phyloP scores from a whole-genome alignment of 495 filamentous ascomycete species.

The Penicillium pancosmium region DNA sequence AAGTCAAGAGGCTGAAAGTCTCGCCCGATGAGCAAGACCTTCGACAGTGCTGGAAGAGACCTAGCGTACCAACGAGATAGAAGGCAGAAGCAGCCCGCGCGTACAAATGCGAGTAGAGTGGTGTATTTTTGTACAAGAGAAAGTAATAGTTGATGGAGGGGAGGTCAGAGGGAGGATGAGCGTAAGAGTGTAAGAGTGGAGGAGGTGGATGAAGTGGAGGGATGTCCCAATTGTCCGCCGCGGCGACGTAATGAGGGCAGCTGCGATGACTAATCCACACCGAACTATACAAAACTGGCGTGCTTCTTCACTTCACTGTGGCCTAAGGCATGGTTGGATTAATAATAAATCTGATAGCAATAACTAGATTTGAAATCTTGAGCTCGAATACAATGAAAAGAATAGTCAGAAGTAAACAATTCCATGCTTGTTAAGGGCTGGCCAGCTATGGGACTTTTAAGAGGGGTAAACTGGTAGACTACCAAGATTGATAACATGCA shows the following conservation, averaged over 20 bases:
- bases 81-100: constrained; percentile 12
- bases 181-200: background rate
- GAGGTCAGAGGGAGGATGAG: background rate
- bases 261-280: constrained; percentile 15
- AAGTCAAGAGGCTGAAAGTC: constrained; percentile 47
- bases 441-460: too few relatives aligned
- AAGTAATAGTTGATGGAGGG: constrained; percentile 3
- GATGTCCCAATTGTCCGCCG: constrained; percentile 16
- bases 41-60: constrained; percentile 35
- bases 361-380: too few relatives aligned
- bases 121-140: constrained; percentile 17
- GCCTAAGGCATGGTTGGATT: background rate
- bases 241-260: constrained; percentile 6
- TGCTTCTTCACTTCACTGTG: background rate
- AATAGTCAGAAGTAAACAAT: too few relatives aligned
- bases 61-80: constrained; percentile 34
- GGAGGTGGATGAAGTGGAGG: constrained; percentile 28
- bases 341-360: background rate
- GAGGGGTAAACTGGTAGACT: too few relatives aligned
- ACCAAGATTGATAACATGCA: too few relatives aligned
- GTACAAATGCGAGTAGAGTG: constrained; percentile 10
- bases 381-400: too few relatives aligned
- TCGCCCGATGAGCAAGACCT: constrained; percentile 57
- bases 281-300: background rate
- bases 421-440: too few relatives aligned